phyloP scores from a whole-genome alignment of 371 early-diverging fungal genomes.

The Fennellomyces sp. region DNA sequence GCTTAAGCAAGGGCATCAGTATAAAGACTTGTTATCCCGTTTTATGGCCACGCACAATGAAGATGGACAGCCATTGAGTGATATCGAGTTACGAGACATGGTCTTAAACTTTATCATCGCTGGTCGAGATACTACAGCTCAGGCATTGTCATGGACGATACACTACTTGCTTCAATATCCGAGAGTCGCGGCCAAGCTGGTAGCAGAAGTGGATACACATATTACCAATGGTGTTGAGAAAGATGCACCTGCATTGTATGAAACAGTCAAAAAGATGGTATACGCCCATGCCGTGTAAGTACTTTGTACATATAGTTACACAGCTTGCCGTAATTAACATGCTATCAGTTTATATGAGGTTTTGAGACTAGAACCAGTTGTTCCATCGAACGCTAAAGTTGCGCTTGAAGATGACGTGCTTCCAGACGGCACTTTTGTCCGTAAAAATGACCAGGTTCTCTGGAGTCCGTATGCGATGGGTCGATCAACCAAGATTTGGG shows the following conservation, averaged over 20 bases:
- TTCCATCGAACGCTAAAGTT: constrained; percentile 67
- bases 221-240: constrained; percentile 33
- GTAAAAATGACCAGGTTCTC: constrained; percentile 53
- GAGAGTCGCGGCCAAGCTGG: constrained; percentile 49
- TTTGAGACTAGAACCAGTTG: constrained; percentile 71
- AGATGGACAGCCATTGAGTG: constrained; percentile 51
- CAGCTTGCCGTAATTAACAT: too few species aligned
- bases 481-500: constrained; percentile 60
- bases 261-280: constrained; percentile 52
- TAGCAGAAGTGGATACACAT: constrained; percentile 30
- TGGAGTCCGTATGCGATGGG: constrained; percentile 61
- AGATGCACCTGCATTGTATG: constrained; percentile 39
- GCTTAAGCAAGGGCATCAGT: constrained; percentile 37
- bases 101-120: constrained; percentile 74
- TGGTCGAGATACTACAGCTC: constrained; percentile 72
- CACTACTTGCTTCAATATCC: constrained; percentile 57
- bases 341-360: constrained; percentile 58
- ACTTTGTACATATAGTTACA: constrained; percentile 9
- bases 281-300: constrained; percentile 62
- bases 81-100: constrained; percentile 63
- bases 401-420: constrained; percentile 67
- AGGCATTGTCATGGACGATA: constrained; percentile 73
- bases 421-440: constrained; percentile 70
- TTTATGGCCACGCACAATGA: constrained; percentile 63
- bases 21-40: constrained; percentile 61